phyloP scores from a whole-genome alignment of 495 filamentous ascomycete genomes.

The Penicillium soppii region DNA sequence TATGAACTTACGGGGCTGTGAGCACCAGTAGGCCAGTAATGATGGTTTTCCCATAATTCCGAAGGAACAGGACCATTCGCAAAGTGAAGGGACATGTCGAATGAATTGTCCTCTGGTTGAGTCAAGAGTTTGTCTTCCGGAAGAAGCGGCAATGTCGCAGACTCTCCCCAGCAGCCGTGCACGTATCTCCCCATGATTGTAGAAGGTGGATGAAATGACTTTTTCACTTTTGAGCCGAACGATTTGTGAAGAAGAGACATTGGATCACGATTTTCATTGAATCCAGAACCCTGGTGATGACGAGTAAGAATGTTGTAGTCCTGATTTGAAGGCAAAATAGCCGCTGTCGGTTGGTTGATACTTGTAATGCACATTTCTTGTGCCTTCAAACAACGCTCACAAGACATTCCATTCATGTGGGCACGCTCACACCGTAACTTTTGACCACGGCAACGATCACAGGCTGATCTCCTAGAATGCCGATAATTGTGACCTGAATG shows the following conservation, averaged over 20 bases:
- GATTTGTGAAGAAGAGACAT: slow-evolving; percentile 18
- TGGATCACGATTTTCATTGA: background rate
- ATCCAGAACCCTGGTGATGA: background rate
- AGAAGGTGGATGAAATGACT: background rate
- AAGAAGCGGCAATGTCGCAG: background rate
- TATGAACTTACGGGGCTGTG: slow-evolving; percentile 1
- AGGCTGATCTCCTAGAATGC: slow-evolving; percentile 38
- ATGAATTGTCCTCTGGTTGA: background rate
- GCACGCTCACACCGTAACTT: slow-evolving; percentile 40
- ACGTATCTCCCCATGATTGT: background rate
- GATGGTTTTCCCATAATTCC: slow-evolving; percentile 7
- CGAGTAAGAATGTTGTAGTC: background rate
- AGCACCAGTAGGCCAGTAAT: background rate
- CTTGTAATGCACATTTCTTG: slow-evolving; percentile 27
- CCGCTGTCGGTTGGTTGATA: slow-evolving; percentile 13
- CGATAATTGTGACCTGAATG: slow-evolving; percentile 20
- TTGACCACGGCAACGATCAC: slow-evolving; percentile 42
- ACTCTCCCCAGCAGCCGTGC: slow-evolving; percentile 5
- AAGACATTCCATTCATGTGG: slow-evolving; percentile 25
- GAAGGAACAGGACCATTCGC: background rate
- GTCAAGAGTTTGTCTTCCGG: background rate
- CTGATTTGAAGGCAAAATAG: slow-evolving; percentile 3
- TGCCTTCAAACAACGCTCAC: slow-evolving; percentile 29
- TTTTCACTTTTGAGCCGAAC: slow-evolving; percentile 13
- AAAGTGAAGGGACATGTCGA: background rate